These are phyloP conservation scores for Ustilago esculenta DNA, from an alignment of 1,284 basidiomycete species.

Conservation along the genomic window DNA sequence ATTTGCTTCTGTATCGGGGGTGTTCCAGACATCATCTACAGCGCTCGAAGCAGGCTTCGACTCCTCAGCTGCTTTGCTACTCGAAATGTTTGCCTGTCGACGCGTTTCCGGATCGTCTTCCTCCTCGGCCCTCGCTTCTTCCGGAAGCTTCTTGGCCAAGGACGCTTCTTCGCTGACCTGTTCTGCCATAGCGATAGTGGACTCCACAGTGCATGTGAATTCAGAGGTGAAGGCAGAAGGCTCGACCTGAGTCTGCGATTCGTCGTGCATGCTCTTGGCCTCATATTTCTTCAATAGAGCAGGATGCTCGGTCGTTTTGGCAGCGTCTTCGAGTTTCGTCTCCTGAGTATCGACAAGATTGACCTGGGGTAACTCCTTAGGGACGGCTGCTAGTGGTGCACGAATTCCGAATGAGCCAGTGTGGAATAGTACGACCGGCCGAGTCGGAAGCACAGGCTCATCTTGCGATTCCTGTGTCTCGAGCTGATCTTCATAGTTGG, in stretches of 20 bases:
- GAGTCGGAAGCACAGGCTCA: constrained; percentile 24
- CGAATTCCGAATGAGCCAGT: not conserved
- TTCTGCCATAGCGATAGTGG: not conserved
- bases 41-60: too few species aligned
- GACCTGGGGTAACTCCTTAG: not conserved
- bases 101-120: not conserved
- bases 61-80: too few species aligned
- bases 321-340: not conserved
- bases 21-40: too few species aligned
- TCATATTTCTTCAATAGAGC: not conserved
- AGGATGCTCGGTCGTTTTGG: not conserved
- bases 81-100: too few species aligned
- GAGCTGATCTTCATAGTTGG: not conserved
- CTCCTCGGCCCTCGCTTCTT: not conserved
- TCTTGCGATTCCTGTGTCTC: constrained; percentile 20
- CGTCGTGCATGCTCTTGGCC: not conserved
- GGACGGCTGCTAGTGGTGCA: not conserved
- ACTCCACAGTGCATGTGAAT: not conserved
- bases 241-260: constrained; percentile 34
- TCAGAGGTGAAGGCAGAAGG: too few species aligned
- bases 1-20: too few species aligned
- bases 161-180: not conserved
- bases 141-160: not conserved
- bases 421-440: not conserved
- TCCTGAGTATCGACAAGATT: not conserved